These are phyloP conservation scores for Melastoma malabathricum DNA, from an alignment of 345 rosid species.

Conservation along the genomic window DNA sequence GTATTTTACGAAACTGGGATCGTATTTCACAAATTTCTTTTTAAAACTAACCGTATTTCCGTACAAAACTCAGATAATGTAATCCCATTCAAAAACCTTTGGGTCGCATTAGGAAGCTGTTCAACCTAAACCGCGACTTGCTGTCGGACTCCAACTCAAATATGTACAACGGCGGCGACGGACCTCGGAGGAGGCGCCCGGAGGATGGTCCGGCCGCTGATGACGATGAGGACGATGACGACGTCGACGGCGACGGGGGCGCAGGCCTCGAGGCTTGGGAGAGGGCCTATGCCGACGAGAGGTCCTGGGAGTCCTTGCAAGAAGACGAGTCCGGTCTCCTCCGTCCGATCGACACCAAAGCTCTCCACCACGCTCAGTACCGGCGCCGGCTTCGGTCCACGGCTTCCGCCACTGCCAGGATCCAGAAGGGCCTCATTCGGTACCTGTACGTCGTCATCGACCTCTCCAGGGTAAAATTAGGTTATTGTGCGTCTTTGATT, in stretches of 20 bases:
- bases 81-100: no score
- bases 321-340: conserved; percentile 84
- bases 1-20: no score
- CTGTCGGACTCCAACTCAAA: background rate
- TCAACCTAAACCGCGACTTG: no score
- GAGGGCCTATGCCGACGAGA: conserved; percentile 58
- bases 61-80: no score
- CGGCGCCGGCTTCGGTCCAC: conserved; percentile 63
- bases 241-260: conserved; percentile 41
- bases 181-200: conserved; percentile 23
- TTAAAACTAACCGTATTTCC: no score
- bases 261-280: conserved; percentile 70
- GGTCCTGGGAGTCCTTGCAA: conserved; percentile 84
- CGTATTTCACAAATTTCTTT: no score
- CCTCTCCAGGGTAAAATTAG: conserved; percentile 52
- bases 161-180: conserved; percentile 35
- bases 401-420: conserved; percentile 47
- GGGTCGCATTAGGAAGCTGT: no score
- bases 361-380: conserved; percentile 55
- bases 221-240: conserved; percentile 48
- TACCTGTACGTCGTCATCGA: conserved; percentile 73
- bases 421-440: conserved; percentile 91
- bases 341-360: conserved; percentile 57
- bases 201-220: conserved; percentile 58
- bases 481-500: background rate